These are phyloP conservation scores for Suhomyces sp. DNA, from an alignment of 805 yeast genomes.

Conservation along the genomic window DNA sequence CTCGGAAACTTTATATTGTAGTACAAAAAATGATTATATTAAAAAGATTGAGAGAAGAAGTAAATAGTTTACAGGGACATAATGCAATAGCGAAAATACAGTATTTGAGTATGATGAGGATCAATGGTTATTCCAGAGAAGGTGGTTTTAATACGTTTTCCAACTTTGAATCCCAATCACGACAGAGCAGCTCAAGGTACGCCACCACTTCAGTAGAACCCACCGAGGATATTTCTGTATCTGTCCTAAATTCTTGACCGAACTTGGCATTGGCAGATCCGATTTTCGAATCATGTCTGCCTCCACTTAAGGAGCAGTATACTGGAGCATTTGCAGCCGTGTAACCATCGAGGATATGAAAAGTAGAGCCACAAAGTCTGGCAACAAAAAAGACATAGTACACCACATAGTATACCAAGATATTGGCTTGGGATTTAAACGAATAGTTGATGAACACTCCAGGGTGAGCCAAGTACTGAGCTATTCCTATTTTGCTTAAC, in stretches of 20 bases:
- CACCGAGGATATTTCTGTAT: slow-evolving; percentile 55
- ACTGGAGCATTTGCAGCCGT: slow-evolving; percentile 85
- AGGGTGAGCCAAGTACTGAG: slow-evolving; percentile 83
- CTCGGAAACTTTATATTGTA: too few species aligned
- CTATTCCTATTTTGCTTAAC: slow-evolving; percentile 53
- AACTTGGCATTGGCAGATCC: slow-evolving; percentile 43
- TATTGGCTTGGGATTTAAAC: slow-evolving; percentile 59
- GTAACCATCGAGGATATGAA: slow-evolving; percentile 86
- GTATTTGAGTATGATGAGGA: neutral
- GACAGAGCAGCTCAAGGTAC: slow-evolving; percentile 54
- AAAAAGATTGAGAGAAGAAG: too few species aligned
- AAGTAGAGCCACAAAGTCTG: slow-evolving; percentile 79
- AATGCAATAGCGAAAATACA: too few species aligned
- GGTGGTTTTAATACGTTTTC: too few species aligned
- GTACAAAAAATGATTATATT: too few species aligned
- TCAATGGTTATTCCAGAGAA: too few species aligned
- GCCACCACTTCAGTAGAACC: slow-evolving; percentile 62
- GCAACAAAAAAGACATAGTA: slow-evolving; percentile 76
- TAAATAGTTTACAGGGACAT: too few species aligned
- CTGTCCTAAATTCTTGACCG: slow-evolving; percentile 74
- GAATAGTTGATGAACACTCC: slow-evolving; percentile 87
- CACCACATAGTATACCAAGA: slow-evolving; percentile 83
- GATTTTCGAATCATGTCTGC: slow-evolving; percentile 50
- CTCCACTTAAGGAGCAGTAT: slow-evolving; percentile 49
- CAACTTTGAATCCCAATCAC: slow-evolving; percentile 72